Conservation (phyloP, 805 yeast genomes). For the Cyberlindnera meyerae region DNA sequence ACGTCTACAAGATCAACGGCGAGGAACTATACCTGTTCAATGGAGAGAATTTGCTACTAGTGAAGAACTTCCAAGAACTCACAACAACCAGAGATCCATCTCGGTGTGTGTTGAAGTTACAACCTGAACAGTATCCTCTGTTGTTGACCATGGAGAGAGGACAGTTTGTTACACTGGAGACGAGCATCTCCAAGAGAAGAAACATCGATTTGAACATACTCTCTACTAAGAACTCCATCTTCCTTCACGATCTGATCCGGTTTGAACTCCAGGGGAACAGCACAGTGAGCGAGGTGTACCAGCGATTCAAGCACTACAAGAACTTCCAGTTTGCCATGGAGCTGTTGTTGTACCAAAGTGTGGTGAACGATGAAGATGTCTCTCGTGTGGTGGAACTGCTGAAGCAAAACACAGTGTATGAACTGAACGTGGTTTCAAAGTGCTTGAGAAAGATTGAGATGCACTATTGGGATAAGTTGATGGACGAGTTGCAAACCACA, state of each 20-base stretch:
- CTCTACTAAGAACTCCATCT: conserved; percentile 34
- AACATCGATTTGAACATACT: conserved; percentile 31
- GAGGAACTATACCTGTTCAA: conserved; percentile 32
- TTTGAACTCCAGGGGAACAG: conserved; percentile 33
- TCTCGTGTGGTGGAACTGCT: conserved; percentile 19
- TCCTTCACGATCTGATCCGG: conserved; percentile 42
- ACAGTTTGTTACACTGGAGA: conserved; percentile 40
- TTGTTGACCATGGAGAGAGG: conserved; percentile 26
- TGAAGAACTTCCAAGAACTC: conserved; percentile 16
- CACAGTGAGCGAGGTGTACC: conserved; percentile 8
- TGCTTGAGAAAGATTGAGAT: conserved; percentile 50
- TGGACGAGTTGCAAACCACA: conserved; percentile 32
- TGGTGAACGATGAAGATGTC: conserved; percentile 20
- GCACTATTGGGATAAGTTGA: conserved; percentile 41
- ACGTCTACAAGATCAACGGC: conserved; percentile 20
- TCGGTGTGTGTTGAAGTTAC: conserved; percentile 24
- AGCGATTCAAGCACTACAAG: conserved; percentile 29
- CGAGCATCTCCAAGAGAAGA: conserved; percentile 26
- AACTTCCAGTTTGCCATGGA: conserved; percentile 42
- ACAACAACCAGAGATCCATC: conserved; percentile 8
- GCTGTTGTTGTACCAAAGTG: conserved; percentile 36
- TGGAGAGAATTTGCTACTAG: conserved; percentile 32
- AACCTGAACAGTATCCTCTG: conserved; percentile 28
- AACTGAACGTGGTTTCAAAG: conserved; percentile 36
- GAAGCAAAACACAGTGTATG: conserved; percentile 19